phyloP scores from a whole-genome alignment of 1,139 yeast species.

The Blastobotrys indianensis region DNA sequence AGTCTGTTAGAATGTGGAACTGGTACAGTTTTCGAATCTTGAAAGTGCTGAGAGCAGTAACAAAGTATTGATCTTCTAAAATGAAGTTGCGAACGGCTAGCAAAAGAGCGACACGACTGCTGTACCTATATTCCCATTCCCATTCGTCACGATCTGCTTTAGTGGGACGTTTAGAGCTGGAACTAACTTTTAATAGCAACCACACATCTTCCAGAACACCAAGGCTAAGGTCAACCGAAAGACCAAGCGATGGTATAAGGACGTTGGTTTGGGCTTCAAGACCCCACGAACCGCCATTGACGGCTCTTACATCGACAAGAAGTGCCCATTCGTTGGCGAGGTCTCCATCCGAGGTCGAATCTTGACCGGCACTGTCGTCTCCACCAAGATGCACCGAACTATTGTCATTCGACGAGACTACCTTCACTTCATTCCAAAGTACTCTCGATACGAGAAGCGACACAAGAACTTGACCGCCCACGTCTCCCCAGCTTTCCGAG shows the following conservation, averaged over 20 bases:
- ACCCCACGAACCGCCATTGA: conserved; percentile 98
- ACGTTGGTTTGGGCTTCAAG: conserved; percentile 99
- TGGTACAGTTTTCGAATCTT: not conserved
- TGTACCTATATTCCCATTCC: too few species aligned
- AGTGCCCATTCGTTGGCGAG: conserved; percentile 97
- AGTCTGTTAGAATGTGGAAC: not conserved
- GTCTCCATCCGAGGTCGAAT: conserved; percentile 99
- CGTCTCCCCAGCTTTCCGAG: conserved; percentile 99
- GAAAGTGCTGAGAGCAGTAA: too few species aligned
- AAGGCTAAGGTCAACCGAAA: conserved; percentile 98
- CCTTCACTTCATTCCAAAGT: conserved; percentile 99
- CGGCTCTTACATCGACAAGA: conserved; percentile 99
- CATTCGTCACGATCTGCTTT: too few species aligned
- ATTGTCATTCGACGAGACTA: conserved; percentile 99
- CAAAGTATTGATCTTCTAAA: too few species aligned
- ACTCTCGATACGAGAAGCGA: conserved; percentile 99
- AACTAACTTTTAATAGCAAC: conserved; percentile 57
- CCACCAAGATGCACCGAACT: conserved; percentile 99
- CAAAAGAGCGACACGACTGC: not conserved
- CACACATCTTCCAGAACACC: conserved; percentile 99
- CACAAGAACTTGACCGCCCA: conserved; percentile 99
- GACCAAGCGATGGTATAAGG: conserved; percentile 99
- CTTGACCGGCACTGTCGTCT: conserved; percentile 91
- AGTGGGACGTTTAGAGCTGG: not conserved
- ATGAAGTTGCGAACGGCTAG: conserved; percentile 1